phyloP scores from a whole-genome alignment of 1,284 basidiomycete genomes.

The Irpex sp. region DNA sequence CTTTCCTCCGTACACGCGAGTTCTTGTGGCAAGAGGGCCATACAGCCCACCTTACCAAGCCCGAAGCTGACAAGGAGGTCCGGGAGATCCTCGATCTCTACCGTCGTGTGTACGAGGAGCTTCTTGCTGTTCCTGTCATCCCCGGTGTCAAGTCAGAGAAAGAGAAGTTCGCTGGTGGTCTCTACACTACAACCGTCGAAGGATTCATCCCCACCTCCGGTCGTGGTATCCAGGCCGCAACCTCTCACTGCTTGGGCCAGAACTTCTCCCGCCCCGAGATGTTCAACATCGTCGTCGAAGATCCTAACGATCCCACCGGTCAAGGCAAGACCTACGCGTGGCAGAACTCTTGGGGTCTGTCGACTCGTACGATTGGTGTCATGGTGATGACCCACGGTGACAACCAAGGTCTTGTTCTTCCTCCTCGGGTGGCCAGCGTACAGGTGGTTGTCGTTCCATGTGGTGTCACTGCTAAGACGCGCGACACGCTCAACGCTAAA shows the following conservation, averaged over 20 bases:
- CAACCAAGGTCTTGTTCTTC: conserved; percentile 95
- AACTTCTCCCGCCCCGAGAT: conserved; percentile 96
- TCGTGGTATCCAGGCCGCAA: conserved; percentile 97
- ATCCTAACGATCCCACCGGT: conserved; percentile 73
- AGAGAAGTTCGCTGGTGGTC: conserved; percentile 97
- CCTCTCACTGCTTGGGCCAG: conserved; percentile 96
- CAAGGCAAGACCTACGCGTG: conserved; percentile 80
- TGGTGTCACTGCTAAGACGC: conserved; percentile 83
- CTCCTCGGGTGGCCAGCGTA: conserved; percentile 89
- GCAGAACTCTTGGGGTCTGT: conserved; percentile 99
- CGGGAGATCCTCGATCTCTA: conserved; percentile 95
- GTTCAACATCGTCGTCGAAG: conserved; percentile 98
- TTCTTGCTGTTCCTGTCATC: conserved; percentile 96
- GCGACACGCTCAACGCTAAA: conserved; percentile 73
- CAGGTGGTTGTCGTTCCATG: conserved; percentile 94
- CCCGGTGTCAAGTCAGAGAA: conserved; percentile 98
- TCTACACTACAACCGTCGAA: conserved; percentile 98
- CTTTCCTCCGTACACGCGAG: conserved; percentile 98
- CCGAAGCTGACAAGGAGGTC: conserved; percentile 91
- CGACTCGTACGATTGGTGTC: conserved; percentile 94
- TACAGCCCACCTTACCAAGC: conserved; percentile 88
- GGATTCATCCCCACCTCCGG: conserved; percentile 98
- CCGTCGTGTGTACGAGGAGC: conserved; percentile 93
- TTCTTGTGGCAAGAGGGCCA: conserved; percentile 99
- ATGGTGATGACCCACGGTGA: conserved; percentile 99